Percentiles rank a stretch among this genome's conserved stretches.
These are phyloP conservation scores for Hemileccinum rubropunctum DNA, from an alignment of 768 basidiomycete species.

Conservation along the genomic window DNA sequence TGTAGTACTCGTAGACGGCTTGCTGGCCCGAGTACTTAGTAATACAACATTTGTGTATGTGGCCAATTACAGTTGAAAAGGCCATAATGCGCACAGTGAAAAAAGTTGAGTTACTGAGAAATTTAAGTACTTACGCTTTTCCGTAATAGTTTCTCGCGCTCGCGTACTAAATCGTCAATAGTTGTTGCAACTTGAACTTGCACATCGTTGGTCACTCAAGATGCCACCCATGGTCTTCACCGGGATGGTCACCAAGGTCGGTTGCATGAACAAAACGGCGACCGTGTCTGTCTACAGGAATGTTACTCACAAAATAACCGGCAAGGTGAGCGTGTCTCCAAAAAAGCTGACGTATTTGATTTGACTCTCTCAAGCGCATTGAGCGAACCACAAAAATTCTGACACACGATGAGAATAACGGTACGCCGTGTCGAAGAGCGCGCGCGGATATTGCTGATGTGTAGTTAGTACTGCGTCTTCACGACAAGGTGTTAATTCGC, in stretches of 20 bases:
- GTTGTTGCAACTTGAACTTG: too few species aligned
- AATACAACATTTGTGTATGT: background rate
- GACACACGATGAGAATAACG: slow-evolving; percentile 68
- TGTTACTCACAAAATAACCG: slow-evolving; percentile 68
- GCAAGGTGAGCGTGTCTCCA: slow-evolving; percentile 54
- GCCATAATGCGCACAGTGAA: too few species aligned
- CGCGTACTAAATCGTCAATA: too few species aligned
- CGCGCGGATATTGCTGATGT: slow-evolving; percentile 6
- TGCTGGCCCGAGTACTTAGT: too few species aligned
- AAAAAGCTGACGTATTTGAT: background rate
- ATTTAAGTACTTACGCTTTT: too few species aligned
- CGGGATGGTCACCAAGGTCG: slow-evolving; percentile 76
- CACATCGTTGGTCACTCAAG: slow-evolving; percentile 1
- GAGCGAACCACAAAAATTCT: slow-evolving; percentile 77
- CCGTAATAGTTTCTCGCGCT: too few species aligned
- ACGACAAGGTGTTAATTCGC: slow-evolving; percentile 74
- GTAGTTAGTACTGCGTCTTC: slow-evolving; percentile 53
- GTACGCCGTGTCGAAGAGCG: slow-evolving; percentile 40
- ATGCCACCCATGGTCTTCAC: slow-evolving; percentile 81
- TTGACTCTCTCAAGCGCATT: slow-evolving; percentile 48
- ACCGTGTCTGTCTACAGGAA: slow-evolving; percentile 79
- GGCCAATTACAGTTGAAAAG: too few species aligned
- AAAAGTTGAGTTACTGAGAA: too few species aligned
- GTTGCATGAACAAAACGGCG: slow-evolving; percentile 81
- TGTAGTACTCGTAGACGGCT: background rate